These are phyloP conservation scores for Dactylis glomerata DNA, from an alignment of 176 grass and related monocot species.

Conservation along the genomic window DNA sequence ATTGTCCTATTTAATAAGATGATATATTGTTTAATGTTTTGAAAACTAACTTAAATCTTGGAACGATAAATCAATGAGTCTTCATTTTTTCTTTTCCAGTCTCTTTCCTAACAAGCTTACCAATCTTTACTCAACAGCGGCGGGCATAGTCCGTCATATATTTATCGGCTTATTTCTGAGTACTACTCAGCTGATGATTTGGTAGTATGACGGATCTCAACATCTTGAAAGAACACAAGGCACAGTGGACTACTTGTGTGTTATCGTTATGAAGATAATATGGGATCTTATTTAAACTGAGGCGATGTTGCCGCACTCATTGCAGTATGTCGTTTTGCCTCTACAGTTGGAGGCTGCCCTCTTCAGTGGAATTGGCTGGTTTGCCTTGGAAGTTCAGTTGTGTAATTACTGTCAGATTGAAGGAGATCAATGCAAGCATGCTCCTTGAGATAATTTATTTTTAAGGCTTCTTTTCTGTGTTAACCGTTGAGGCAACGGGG, in stretches of 20 bases:
- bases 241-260: neutral
- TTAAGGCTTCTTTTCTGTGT: slow-evolving; percentile 3
- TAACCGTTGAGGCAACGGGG: slow-evolving; percentile 12
- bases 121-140: slow-evolving; percentile 57
- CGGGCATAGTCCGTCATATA: slow-evolving; percentile 89
- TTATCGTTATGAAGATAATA: slow-evolving; percentile 18
- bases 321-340: neutral
- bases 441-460: neutral
- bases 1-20: neutral
- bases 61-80: neutral
- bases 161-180: slow-evolving; percentile 92
- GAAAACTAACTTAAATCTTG: neutral
- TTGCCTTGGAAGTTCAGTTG: neutral
- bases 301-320: neutral
- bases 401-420: neutral
- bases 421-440: neutral
- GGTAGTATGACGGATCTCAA: slow-evolving; percentile 48
- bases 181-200: slow-evolving; percentile 98
- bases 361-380: slow-evolving; percentile 12
- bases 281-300: neutral
- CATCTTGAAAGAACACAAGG: slow-evolving; percentile 40
- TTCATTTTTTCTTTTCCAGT: neutral
- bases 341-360: neutral
- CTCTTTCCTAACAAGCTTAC: slow-evolving; percentile 9
- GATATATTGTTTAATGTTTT: neutral